Evolutionary conservation across 1,139 yeast species (phyloP).

Genomic region (Kluyveromyces marxianus): DNA sequence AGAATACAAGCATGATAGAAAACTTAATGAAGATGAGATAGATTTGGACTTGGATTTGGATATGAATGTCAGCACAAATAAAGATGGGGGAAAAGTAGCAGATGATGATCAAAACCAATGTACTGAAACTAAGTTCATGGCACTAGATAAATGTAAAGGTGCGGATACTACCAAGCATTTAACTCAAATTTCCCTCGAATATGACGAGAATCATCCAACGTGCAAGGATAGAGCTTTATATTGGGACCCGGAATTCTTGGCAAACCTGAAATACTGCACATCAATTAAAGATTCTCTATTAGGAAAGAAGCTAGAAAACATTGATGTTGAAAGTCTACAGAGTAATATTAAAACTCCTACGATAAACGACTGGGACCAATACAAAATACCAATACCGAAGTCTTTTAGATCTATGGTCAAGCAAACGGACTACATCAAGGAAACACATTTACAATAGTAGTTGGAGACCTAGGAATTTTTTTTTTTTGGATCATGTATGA

Average conservation of each 20-base stretch:
- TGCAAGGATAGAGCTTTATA: conserved; percentile 25
- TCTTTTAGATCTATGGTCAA: conserved; percentile 4
- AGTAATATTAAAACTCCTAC: conserved; percentile 1
- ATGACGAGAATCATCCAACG: conserved; percentile 25
- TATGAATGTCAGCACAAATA: conserved; percentile 5
- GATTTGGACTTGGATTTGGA: conserved; percentile 32
- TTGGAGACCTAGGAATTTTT: not conserved
- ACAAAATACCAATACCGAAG: conserved; percentile 3
- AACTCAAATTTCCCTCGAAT: conserved; percentile 37
- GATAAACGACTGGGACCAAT: conserved; percentile 11
- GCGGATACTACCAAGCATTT: conserved; percentile 39
- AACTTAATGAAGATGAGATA: conserved; percentile 35
- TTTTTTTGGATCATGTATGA: too few relatives aligned
- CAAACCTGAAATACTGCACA: conserved; percentile 34
- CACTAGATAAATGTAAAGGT: conserved; percentile 79
- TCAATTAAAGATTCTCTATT: not conserved
- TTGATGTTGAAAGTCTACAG: conserved; percentile 5
- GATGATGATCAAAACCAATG: not conserved
- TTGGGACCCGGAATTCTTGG: conserved; percentile 42
- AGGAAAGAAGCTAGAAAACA: not conserved
- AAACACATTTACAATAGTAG: not conserved
- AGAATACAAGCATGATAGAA: conserved; percentile 30
- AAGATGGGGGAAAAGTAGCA: not conserved
- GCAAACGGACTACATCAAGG: conserved; percentile 8
- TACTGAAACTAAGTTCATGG: conserved; percentile 51